A percentile compares a stretch with the other conserved stretches of the same genome.
Evolutionary conservation across 139 green algal species (phyloP).

Genomic region (Coelastrella sp.): DNA sequence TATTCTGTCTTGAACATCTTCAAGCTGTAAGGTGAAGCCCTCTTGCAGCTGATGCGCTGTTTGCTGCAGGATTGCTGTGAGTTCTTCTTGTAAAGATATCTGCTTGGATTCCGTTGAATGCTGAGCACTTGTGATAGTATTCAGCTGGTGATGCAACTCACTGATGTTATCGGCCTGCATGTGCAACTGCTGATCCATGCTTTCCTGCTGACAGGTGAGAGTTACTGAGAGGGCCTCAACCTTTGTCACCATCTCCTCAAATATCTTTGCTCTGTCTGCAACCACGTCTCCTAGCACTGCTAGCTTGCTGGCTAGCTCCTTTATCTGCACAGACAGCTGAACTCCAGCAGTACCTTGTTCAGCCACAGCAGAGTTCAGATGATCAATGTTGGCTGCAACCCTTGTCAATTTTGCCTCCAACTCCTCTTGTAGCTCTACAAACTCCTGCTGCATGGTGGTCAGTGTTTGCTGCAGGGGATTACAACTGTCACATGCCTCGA

Average conservation of each 20-base stretch:
- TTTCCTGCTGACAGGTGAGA: no score
- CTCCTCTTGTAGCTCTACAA: not conserved
- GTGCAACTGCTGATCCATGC: conserved; percentile 1
- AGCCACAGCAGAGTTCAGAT: not conserved
- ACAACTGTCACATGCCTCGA: no score
- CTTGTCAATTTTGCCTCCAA: not conserved
- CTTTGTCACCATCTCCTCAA: not conserved
- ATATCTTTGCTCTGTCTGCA: not conserved
- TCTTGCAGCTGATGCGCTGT: conserved; percentile 21
- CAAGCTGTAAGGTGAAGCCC: not conserved
- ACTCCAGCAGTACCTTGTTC: not conserved
- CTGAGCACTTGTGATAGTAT: not conserved
- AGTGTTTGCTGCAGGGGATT: conserved; percentile 28
- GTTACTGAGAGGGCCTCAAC: no score
- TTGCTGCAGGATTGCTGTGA: not conserved
- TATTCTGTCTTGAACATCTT: not conserved
- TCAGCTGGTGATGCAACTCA: conserved; percentile 14
- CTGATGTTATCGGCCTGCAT: not conserved
- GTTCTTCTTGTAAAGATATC: not conserved
- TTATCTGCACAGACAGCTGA: not conserved
- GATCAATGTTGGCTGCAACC: no score
- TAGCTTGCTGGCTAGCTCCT: conserved; percentile 29
- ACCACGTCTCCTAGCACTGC: not conserved
- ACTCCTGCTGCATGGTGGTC: not conserved
- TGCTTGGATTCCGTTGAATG: not conserved